Base-by-base conservation (phyloP, 352 stramenopile species). In the Globisporangium barbulae region DNA sequence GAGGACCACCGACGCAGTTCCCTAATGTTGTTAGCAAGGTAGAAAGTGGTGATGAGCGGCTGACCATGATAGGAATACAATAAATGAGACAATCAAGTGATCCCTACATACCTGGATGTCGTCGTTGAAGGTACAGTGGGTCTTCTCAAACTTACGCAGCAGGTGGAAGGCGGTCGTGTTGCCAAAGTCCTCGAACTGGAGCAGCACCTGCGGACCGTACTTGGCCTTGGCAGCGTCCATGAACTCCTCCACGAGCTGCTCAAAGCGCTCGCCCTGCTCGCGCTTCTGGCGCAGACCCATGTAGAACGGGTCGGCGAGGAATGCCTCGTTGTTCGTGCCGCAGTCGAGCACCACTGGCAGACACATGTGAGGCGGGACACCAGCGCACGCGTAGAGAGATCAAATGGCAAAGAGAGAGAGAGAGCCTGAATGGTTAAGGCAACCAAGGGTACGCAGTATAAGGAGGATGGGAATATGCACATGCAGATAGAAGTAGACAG, bases 191-290 rank as follows among this genome's bases (percentile, higher is more conserved):
- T 96, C 83, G 61, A 92, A 93, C 76, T 94, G 80, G 22, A 98
- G 81, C 56, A 98, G 71, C 61, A 97, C 84, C 12, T 85, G 73
- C 44, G 74, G 71, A 39, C 88, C 96, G 72, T 93, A 94, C 69
- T 91, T 91, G 72, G 93, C 78, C 71, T 96, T 89, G 56, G 96
- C 88, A 1, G 93, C 91, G 65, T 94, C 78, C 85, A 99, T 98
- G 73, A 99, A 99, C 79, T 99, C 96, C 45, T 99, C 92, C 17
- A 99, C 85, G 48, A 99, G 78, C 59, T 97, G 74, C 75, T 97
- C 94, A 64, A 98, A 99, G 37, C 84, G 72, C 39, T 89, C 72
- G 35, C 94, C 94, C 41, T 85, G 83, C 31, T 97, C 79, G 58
- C 97, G 86, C 70, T 94, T 89, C 63, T 90, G 83, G 54, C 91